Evolutionary conservation across 2,329 filamentous ascomycete species (phyloP), one percentile per base, ranked within the genome.

Genomic region (Epichloe brachyelytri): DNA sequence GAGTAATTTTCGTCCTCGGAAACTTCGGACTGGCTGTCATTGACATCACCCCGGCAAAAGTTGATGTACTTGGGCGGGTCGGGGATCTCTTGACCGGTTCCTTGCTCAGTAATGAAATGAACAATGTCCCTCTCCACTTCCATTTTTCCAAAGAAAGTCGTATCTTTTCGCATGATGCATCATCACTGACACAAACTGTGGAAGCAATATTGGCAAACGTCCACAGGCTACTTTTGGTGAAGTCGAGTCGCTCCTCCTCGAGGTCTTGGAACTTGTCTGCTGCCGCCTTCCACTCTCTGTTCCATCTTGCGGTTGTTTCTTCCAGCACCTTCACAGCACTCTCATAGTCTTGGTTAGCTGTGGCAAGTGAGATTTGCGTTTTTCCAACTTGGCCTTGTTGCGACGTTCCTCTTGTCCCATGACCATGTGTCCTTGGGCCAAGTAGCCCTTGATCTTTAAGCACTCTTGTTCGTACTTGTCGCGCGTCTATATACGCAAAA

Each of bases 191-290:
- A 63, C 93, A 98, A 11, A 97, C 93, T 0, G 91, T 97, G 0
- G 91, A 97, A 1, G 93, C 83, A 60, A 98, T 89, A 65, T 98
- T 98, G 51, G 93, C 91, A 70, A 97, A 98, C 14, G 84, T 91
- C 94, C 93, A 98, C 7, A 98, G 74, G 62, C 93, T 97, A 70
- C 87, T 95, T 75, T 97, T 98, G 58, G 89, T 90, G 64, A 95
- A 98, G 68, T 98, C 93, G 39, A 98, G 77, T 43, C 93, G 80
- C 69, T 98, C 93, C 67, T 98, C 94, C 69, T 98, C 93, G 12
- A 98, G 79, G 62, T 98, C 94, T 72, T 98, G 94, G 68, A 98
- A 98, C 73, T 97, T 98, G 75, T 94, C 94, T 61, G 93, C 95
- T 1, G 91, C 93, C 19, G 87, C 82, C 69, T 97, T 98, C 93